phyloP scores from a whole-genome alignment of 2,329 filamentous ascomycete genomes.

The Fusarium liriodendri region DNA sequence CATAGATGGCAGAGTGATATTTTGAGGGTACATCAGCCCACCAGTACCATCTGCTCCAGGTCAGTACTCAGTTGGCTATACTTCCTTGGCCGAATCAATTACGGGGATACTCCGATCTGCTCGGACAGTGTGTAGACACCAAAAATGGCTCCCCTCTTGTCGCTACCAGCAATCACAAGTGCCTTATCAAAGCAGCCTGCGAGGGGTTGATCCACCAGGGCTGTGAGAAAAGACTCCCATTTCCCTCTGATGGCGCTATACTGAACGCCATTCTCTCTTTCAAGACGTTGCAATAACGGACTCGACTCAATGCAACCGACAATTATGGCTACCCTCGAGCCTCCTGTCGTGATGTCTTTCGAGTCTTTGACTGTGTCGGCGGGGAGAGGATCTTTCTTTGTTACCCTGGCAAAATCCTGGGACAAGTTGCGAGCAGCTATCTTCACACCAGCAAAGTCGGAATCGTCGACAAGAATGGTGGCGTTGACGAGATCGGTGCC shows the following conservation, averaged over 20 bases:
- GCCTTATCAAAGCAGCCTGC: background rate
- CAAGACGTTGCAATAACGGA: background rate
- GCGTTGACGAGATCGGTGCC: slow-evolving; percentile 16
- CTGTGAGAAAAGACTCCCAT: slow-evolving; percentile 28
- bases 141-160: slow-evolving; percentile 26
- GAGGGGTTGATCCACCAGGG: background rate
- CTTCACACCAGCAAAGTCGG: slow-evolving; percentile 18
- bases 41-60: slow-evolving; percentile 27
- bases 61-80: fast-evolving
- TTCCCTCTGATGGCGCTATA: background rate
- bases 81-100: background rate
- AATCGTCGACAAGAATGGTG: slow-evolving; percentile 20
- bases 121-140: slow-evolving; percentile 25
- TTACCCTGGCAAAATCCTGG: slow-evolving; percentile 20
- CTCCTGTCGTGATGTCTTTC: fast-evolving
- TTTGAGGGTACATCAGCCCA: slow-evolving; percentile 35
- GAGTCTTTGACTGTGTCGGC: background rate
- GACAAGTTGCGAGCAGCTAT: slow-evolving; percentile 26
- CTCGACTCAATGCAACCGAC: slow-evolving; percentile 15
- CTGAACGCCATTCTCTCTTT: background rate
- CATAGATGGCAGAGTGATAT: background rate
- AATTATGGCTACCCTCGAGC: background rate
- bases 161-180: slow-evolving; percentile 15
- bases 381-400: background rate
- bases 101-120: slow-evolving; percentile 33